These are phyloP conservation scores for Aspergillus sp. DNA, from an alignment of 2,329 filamentous ascomycete species.

Conservation along the genomic window DNA sequence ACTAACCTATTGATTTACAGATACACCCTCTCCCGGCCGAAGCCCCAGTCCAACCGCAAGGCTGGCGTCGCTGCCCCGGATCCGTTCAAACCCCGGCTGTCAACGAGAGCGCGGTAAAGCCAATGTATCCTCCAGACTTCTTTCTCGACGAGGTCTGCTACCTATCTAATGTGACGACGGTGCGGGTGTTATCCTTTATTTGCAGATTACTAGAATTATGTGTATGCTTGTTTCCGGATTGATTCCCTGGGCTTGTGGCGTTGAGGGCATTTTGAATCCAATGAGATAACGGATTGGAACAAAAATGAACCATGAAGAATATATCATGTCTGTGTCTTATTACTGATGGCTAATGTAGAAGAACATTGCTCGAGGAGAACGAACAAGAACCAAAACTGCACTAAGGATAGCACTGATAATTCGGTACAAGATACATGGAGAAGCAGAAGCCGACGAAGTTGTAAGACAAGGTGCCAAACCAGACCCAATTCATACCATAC, in stretches of 20 bases:
- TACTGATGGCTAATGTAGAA: too few species aligned
- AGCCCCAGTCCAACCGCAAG: conserved; percentile 39
- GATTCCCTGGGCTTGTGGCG: not conserved
- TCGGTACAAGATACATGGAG: too few species aligned
- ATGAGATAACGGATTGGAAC: not conserved
- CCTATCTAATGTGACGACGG: not conserved
- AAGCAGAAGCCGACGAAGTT: too few species aligned
- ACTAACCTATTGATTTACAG: conserved; percentile 19
- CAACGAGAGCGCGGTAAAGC: conserved; percentile 9
- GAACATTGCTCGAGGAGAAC: too few species aligned
- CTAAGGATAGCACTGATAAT: too few species aligned
- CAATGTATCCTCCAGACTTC: not conserved
- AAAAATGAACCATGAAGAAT: too few species aligned
- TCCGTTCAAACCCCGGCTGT: conserved; percentile 19
- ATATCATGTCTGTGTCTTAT: too few species aligned
- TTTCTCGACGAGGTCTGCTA: not conserved
- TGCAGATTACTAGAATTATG: not conserved
- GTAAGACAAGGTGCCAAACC: too few species aligned
- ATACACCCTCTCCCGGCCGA: conserved; percentile 41
- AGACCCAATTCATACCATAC: too few species aligned
- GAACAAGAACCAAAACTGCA: too few species aligned
- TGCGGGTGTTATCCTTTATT: not conserved
- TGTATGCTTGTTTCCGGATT: not conserved
- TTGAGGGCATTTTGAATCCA: not conserved
- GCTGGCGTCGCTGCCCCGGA: conserved; percentile 35